Conservation (phyloP, 345 rosid genomes). For the Carallia brachiata region DNA sequence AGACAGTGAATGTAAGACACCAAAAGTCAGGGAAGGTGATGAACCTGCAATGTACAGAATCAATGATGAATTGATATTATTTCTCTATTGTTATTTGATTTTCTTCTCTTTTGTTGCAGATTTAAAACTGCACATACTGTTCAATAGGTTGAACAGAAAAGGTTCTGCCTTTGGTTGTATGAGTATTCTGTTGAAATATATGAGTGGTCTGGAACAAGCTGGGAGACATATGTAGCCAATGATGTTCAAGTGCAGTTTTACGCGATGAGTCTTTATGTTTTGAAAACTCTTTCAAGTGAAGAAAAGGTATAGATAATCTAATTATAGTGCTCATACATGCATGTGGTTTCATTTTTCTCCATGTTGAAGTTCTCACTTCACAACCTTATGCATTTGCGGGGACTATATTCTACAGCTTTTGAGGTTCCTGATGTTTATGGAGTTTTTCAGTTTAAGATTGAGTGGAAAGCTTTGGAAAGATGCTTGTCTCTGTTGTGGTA, state of each 20-base stretch:
- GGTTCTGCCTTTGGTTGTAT: conserved; percentile 26
- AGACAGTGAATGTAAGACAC: conserved; percentile 53
- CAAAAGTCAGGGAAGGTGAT: conserved; percentile 46
- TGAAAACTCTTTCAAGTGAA: conserved; percentile 20
- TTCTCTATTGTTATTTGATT: not conserved
- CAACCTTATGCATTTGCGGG: conserved; percentile 32
- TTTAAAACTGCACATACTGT: not conserved
- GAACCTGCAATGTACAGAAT: conserved; percentile 57
- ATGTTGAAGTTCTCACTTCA: not conserved
- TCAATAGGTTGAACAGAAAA: not conserved
- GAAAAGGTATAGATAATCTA: conserved; percentile 30
- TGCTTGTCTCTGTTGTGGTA: conserved; percentile 60
- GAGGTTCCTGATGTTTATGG: conserved; percentile 70
- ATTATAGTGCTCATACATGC: not conserved
- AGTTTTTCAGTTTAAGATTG: conserved; percentile 64
- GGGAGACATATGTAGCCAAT: conserved; percentile 32
- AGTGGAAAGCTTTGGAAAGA: conserved; percentile 57
- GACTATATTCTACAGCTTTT: conserved; percentile 48
- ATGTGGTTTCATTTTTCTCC: not conserved
- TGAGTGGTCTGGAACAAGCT: conserved; percentile 63
- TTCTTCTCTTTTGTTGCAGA: conserved; percentile 4
- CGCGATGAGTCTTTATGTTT: too few relatives aligned
- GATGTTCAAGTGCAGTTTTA: too few relatives aligned
- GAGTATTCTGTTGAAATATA: conserved; percentile 39
- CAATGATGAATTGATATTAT: conserved; percentile 54